Evolutionary conservation across 345 rosid species (phyloP), one percentile per base, ranked within the genome.

Genomic region (Dovyalis caffra): DNA sequence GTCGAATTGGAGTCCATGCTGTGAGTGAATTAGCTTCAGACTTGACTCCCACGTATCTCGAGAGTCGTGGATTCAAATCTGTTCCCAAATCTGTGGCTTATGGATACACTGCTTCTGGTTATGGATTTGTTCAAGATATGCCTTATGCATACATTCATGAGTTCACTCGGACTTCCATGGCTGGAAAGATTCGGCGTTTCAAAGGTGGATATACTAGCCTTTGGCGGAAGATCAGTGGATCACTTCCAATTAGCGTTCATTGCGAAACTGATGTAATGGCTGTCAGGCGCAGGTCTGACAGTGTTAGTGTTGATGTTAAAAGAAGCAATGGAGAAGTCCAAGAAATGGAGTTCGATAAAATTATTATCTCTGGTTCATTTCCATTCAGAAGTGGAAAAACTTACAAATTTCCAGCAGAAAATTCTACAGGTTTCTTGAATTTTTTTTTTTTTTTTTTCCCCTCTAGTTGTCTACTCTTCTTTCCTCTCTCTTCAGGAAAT

Each of bases 31-130:
- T 85, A 45, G 91, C 91, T 51, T 80, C 94, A 73, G 94, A 90
- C 25, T 71, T 81, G 8, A 74, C 94, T 66, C 89, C 86, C 25
- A 69, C 78, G 1, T 88, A 84, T 71, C 88, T 88, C 3, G 83
- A 78, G 76, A 40, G 28, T 31, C 87, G 58, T 20, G 94, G 91
- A 66, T 43, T 85, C 47, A 80, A 83, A 69, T 71, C 85, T 33
- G 77, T 90, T 66, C 91, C 94, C 28, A 76, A 83, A 56, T 85
- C 91, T 9, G 88, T 88, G 51, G 90, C 86, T 69, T 87, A 90
- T 74, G 94, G 94, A 64, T 90, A 88, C 69, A 90, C 91, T 26
- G 94, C 94, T 79, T 90, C 94, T 9, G 91, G 94, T 7, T 88
- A 90, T 49, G 94, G 94, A 45, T 88, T 79, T 34, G 84, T 87